Evolutionary conservation across 169 alveolate species (phyloP).

Genomic region (Plasmodium yoelii): DNA sequence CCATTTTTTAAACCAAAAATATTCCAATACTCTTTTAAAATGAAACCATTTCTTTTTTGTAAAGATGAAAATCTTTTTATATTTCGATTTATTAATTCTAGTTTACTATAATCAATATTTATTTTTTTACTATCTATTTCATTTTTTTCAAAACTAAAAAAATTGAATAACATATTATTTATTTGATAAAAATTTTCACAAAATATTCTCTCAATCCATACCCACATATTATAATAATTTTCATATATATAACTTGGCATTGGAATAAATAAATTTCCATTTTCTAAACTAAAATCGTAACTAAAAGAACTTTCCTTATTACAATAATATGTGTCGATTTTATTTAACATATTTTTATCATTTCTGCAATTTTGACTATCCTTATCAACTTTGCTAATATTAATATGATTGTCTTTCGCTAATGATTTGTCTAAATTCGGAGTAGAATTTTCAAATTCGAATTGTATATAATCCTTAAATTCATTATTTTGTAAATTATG

Average conservation of each 20-base stretch:
- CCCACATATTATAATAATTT: slow-evolving; percentile 68
- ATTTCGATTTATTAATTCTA: slow-evolving; percentile 55
- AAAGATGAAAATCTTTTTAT: slow-evolving; percentile 41
- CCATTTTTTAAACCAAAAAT: too few relatives aligned
- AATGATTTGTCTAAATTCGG: too few relatives aligned
- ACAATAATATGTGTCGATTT: too few relatives aligned
- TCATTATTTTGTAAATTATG: too few relatives aligned
- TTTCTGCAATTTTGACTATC: too few relatives aligned
- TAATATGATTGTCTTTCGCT: too few relatives aligned
- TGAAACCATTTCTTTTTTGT: slow-evolving; percentile 43
- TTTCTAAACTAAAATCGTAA: neutral
- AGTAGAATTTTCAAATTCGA: too few relatives aligned
- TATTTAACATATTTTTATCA: too few relatives aligned
- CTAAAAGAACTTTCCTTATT: too few relatives aligned
- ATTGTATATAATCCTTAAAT: too few relatives aligned
- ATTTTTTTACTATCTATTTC: neutral
- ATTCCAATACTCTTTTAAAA: slow-evolving; percentile 55
- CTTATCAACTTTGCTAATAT: too few relatives aligned
- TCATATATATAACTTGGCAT: slow-evolving; percentile 34
- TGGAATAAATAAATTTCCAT: neutral
- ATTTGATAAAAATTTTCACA: slow-evolving; percentile 49
- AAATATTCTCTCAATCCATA: slow-evolving; percentile 66
- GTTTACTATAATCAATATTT: slow-evolving; percentile 28
- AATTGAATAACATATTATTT: slow-evolving; percentile 33
- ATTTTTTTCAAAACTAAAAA: slow-evolving; percentile 2